Percentiles rank a stretch among this genome's conserved stretches.
Evolutionary conservation across 2,329 filamentous ascomycete genomes (phyloP).

Genomic region (Colletotrichum costaricense): DNA sequence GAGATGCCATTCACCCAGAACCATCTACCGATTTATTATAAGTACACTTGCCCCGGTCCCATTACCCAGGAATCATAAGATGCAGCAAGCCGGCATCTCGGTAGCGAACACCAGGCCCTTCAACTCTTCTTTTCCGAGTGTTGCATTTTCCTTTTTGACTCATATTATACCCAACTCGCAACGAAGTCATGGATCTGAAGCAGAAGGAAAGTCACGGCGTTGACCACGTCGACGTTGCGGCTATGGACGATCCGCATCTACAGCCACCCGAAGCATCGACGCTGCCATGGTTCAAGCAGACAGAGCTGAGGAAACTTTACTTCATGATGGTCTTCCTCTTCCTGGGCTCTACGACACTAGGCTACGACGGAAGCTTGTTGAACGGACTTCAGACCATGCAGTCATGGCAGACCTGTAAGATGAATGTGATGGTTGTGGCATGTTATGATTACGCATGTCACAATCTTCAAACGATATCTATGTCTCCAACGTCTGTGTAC

Average conservation of each 20-base stretch:
- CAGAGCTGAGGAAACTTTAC: slow-evolving; percentile 46
- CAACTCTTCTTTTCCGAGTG: neutral
- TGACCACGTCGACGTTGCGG: slow-evolving; percentile 6
- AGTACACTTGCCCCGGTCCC: slow-evolving; percentile 10
- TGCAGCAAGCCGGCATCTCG: neutral
- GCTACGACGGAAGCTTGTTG: slow-evolving; percentile 58
- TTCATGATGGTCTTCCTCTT: slow-evolving; percentile 46
- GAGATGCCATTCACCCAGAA: neutral
- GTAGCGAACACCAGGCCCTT: neutral
- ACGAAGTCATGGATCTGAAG: slow-evolving; percentile 13
- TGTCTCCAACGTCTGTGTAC: neutral
- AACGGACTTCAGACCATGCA: slow-evolving; percentile 58
- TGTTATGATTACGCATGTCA: neutral
- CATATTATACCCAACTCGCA: too few relatives aligned
- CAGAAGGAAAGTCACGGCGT: slow-evolving; percentile 19
- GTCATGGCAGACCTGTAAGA: slow-evolving; percentile 54
- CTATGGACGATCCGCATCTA: neutral
- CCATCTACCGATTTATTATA: neutral
- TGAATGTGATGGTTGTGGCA: too few relatives aligned
- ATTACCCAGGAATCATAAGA: neutral
- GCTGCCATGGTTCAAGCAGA: slow-evolving; percentile 44
- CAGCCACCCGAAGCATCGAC: slow-evolving; percentile 20
- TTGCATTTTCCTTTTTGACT: neutral
- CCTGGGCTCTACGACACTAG: slow-evolving; percentile 47
- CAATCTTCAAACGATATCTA: neutral